Conservation (phyloP, 108 stramenopile species). For the Chaetoceros tenuissimus region DNA sequence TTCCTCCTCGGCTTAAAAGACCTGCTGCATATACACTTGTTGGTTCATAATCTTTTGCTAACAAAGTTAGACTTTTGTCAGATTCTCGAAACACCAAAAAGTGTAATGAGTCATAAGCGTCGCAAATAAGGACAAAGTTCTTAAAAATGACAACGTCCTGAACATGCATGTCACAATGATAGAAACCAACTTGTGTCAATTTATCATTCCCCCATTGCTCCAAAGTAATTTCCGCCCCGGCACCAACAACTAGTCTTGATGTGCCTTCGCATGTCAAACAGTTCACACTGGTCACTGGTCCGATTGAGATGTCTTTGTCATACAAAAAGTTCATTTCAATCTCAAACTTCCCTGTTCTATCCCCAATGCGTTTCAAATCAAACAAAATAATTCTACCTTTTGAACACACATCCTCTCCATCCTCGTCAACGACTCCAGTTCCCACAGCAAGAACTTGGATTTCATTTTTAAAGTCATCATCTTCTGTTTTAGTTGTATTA, state of each 20-base stretch:
- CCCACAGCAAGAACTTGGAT: slow-evolving; percentile 61
- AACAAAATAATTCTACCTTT: slow-evolving; percentile 68
- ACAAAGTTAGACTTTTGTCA: slow-evolving; percentile 78
- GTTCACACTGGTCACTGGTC: slow-evolving; percentile 67
- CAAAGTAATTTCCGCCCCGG: slow-evolving; percentile 82
- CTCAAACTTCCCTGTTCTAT: slow-evolving; percentile 11
- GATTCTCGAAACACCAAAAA: slow-evolving; percentile 85
- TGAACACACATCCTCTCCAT: slow-evolving; percentile 76
- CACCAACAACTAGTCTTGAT: slow-evolving; percentile 62
- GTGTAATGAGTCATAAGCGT: slow-evolving; percentile 80
- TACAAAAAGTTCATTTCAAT: slow-evolving; percentile 47
- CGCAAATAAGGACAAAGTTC: slow-evolving; percentile 70
- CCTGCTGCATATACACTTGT: slow-evolving; percentile 75
- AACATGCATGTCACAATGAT: slow-evolving; percentile 81
- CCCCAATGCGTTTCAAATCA: slow-evolving; percentile 25
- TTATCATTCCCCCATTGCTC: slow-evolving; percentile 80
- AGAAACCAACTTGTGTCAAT: slow-evolving; percentile 85
- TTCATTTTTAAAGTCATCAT: slow-evolving; percentile 42
- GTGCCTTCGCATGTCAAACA: slow-evolving; percentile 65
- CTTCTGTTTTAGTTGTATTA: slow-evolving; percentile 9
- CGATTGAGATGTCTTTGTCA: slow-evolving; percentile 78
- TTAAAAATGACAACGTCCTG: slow-evolving; percentile 73
- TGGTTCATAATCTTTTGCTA: slow-evolving; percentile 84
- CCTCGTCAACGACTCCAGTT: slow-evolving; percentile 54
- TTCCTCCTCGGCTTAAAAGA: slow-evolving; percentile 67